These are phyloP conservation scores for Spathaspora boniae DNA, from an alignment of 805 yeast genomes.

Conservation along the genomic window DNA sequence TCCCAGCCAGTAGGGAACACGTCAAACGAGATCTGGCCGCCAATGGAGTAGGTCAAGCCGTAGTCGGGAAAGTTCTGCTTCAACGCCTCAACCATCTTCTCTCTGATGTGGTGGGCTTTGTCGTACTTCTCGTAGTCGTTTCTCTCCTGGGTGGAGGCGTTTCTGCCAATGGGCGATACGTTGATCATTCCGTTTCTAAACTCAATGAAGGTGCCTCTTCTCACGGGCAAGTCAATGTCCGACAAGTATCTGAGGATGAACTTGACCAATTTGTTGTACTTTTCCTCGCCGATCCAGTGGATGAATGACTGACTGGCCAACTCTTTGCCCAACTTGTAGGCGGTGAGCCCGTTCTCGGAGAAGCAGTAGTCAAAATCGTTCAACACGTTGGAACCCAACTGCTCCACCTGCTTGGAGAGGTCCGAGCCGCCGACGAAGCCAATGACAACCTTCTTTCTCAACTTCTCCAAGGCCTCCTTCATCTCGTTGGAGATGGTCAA, in stretches of 20 bases:
- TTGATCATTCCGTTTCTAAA: slow-evolving; percentile 99
- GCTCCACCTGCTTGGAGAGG: slow-evolving; percentile 91
- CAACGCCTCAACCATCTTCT: slow-evolving; percentile 78
- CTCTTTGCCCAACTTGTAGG: slow-evolving; percentile 85
- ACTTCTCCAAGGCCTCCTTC: slow-evolving; percentile 61
- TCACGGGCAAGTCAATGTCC: slow-evolving; percentile 84
- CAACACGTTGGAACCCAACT: slow-evolving; percentile 77
- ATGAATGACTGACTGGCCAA: slow-evolving; percentile 93
- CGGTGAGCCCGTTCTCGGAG: slow-evolving; percentile 97
- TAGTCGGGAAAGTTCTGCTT: slow-evolving; percentile 78
- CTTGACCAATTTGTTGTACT: slow-evolving; percentile 84
- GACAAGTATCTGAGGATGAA: slow-evolving; percentile 84
- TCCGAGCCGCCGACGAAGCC: slow-evolving; percentile 99
- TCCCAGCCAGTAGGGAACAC: slow-evolving; percentile 99
- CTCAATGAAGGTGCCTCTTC: slow-evolving; percentile 98
- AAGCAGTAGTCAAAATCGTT: slow-evolving; percentile 90
- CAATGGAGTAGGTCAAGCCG: slow-evolving; percentile 92
- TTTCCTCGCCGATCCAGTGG: slow-evolving; percentile 91
- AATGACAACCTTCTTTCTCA: slow-evolving; percentile 88
- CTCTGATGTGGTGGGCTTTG: slow-evolving; percentile 75
- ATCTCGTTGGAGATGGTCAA: slow-evolving; percentile 72
- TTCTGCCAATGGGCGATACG: slow-evolving; percentile 97
- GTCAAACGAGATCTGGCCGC: slow-evolving; percentile 98
- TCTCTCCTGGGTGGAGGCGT: slow-evolving; percentile 92
- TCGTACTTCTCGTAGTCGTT: slow-evolving; percentile 87